Evolutionary conservation across 1,284 basidiomycete genomes (phyloP).

Genomic region (Tilletia caries): DNA sequence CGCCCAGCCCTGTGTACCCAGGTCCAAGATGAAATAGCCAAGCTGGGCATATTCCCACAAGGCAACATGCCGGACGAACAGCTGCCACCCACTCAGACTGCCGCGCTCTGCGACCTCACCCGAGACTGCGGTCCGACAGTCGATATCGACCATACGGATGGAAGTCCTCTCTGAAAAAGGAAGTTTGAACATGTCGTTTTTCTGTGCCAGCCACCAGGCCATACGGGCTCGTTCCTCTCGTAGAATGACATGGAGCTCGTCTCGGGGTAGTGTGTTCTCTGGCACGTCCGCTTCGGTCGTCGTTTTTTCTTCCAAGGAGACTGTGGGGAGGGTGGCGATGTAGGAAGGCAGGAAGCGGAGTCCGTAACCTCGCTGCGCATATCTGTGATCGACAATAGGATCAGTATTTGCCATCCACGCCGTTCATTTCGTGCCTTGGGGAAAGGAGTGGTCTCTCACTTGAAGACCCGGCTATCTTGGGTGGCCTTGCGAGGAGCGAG

Average conservation of each 20-base stretch:
- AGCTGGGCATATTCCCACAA: conserved; percentile 1
- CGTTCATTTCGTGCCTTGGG: too few species aligned
- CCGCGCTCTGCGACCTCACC: not conserved
- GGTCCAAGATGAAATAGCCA: not conserved
- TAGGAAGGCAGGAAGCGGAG: conserved; percentile 26
- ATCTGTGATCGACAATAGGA: conserved; percentile 14
- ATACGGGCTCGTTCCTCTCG: not conserved
- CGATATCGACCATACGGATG: not conserved
- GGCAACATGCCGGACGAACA: conserved; percentile 8
- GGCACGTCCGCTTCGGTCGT: not conserved
- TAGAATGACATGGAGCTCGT: not conserved
- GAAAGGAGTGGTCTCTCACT: not conserved
- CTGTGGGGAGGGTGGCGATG: not conserved
- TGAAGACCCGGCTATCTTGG: conserved; percentile 22
- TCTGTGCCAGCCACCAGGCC: conserved; percentile 9
- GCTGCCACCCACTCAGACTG: not conserved
- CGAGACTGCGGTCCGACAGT: not conserved
- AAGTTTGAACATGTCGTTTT: not conserved
- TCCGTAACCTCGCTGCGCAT: conserved; percentile 25
- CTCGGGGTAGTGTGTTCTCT: not conserved
- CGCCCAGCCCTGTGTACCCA: not conserved
- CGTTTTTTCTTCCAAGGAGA: not conserved
- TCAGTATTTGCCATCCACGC: too few species aligned
- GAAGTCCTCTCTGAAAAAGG: too few species aligned
- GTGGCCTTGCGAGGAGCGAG: conserved; percentile 21